Evolutionary conservation across 495 filamentous ascomycete species (phyloP).

Genomic region (Neurospora sp.): DNA sequence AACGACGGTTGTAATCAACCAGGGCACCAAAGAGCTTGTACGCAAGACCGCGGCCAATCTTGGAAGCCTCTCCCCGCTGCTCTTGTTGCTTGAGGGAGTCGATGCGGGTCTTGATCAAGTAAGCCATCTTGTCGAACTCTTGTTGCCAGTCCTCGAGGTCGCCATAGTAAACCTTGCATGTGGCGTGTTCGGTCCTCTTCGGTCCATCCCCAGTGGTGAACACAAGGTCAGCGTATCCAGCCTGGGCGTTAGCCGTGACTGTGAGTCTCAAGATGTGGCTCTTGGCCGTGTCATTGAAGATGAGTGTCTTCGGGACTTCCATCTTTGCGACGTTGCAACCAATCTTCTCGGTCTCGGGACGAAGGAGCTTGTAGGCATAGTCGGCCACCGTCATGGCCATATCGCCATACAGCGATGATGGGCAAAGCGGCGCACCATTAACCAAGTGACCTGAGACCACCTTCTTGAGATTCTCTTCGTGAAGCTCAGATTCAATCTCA

Average conservation of each 20-base stretch:
- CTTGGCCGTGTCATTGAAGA: constrained; percentile 45
- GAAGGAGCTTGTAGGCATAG: constrained; percentile 51
- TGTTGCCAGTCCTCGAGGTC: constrained; percentile 35
- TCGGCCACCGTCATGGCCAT: constrained; percentile 66
- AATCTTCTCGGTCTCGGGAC: constrained; percentile 41
- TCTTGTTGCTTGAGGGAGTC: constrained; percentile 41
- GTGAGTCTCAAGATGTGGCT: constrained; percentile 39
- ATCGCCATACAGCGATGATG: constrained; percentile 61
- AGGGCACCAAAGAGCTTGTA: constrained; percentile 68
- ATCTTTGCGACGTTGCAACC: constrained; percentile 54
- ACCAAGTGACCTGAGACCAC: constrained; percentile 63
- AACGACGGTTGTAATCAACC: constrained; percentile 58
- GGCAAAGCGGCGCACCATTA: constrained; percentile 47
- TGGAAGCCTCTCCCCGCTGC: constrained; percentile 42
- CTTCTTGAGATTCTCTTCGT: constrained; percentile 46
- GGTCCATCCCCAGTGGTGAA: constrained; percentile 34
- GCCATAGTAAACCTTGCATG: constrained; percentile 40
- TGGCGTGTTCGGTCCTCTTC: constrained; percentile 38
- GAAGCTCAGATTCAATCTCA: constrained; percentile 57
- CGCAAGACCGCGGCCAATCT: constrained; percentile 57
- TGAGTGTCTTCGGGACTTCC: constrained; percentile 59
- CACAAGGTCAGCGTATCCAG: constrained; percentile 27
- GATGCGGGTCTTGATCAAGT: constrained; percentile 46
- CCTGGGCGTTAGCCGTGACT: constrained; percentile 28
- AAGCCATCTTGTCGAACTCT: constrained; percentile 46